Evolutionary conservation across 2,329 filamentous ascomycete genomes (phyloP).

Genomic region (Seiridium cupressi): DNA sequence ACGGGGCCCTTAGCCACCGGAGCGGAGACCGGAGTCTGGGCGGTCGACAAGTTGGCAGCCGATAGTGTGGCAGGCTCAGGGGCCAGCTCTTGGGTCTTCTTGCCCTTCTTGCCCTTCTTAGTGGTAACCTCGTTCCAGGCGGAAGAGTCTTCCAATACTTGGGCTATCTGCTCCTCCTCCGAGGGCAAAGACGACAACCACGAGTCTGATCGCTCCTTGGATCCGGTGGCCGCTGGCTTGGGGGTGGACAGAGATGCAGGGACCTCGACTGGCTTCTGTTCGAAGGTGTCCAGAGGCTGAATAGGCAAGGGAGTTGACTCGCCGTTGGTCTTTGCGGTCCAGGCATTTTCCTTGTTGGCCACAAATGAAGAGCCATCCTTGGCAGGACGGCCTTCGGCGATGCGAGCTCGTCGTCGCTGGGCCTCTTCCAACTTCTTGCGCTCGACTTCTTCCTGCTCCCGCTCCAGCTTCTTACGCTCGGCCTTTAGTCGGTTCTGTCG

Average conservation of each 20-base stretch:
- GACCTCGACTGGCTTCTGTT: slow-evolving; percentile 31
- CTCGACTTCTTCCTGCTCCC: slow-evolving; percentile 75
- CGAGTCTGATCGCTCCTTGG: slow-evolving; percentile 31
- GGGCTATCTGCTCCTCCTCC: slow-evolving; percentile 58
- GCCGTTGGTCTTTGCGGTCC: slow-evolving; percentile 38
- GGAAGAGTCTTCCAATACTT: slow-evolving; percentile 51
- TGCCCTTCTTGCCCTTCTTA: slow-evolving; percentile 39
- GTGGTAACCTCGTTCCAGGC: slow-evolving; percentile 59
- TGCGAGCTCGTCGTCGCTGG: slow-evolving; percentile 77
- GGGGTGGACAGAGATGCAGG: slow-evolving; percentile 31
- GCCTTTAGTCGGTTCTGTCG: slow-evolving; percentile 88
- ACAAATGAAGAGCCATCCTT: slow-evolving; percentile 72
- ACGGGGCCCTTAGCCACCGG: slow-evolving; percentile 15
- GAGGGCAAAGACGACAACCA: slow-evolving; percentile 55
- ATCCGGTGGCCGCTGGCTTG: slow-evolving; percentile 28
- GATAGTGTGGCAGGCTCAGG: slow-evolving; percentile 31
- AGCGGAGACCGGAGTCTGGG: slow-evolving; percentile 2
- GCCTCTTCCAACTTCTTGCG: slow-evolving; percentile 76
- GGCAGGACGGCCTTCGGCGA: slow-evolving; percentile 77
- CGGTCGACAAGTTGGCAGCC: slow-evolving; percentile 11
- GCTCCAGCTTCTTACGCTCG: slow-evolving; percentile 72
- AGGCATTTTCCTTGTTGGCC: slow-evolving; percentile 40
- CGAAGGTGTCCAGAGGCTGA: slow-evolving; percentile 59
- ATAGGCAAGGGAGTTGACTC: slow-evolving; percentile 23
- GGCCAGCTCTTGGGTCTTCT: slow-evolving; percentile 37